phyloP scores from a whole-genome alignment of 2,329 filamentous ascomycete species.

The Fusarium cyanostomum region DNA sequence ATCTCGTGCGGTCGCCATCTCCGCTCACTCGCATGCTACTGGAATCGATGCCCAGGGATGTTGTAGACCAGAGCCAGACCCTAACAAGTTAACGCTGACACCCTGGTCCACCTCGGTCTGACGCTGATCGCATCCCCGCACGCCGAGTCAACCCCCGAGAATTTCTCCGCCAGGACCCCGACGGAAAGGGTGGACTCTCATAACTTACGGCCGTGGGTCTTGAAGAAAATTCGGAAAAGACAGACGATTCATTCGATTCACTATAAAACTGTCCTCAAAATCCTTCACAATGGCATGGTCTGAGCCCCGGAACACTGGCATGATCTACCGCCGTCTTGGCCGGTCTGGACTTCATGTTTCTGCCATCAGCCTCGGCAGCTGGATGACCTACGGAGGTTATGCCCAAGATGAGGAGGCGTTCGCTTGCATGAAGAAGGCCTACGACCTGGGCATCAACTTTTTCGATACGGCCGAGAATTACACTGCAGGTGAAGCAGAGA shows the following conservation, averaged over 20 bases:
- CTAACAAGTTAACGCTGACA: background rate
- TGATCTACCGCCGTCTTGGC: slow-evolving; percentile 55
- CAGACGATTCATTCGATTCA: background rate
- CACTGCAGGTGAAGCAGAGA: slow-evolving; percentile 68
- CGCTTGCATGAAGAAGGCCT: slow-evolving; percentile 69
- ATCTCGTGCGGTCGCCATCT: slow-evolving; percentile 40
- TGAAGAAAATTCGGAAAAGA: background rate
- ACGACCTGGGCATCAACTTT: slow-evolving; percentile 69
- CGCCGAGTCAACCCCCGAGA: slow-evolving; percentile 20
- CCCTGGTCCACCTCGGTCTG: slow-evolving; percentile 9
- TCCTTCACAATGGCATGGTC: slow-evolving; percentile 51
- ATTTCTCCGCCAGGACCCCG: slow-evolving; percentile 39
- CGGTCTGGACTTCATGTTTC: slow-evolving; percentile 73
- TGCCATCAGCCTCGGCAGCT: slow-evolving; percentile 70
- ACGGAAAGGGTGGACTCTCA: background rate
- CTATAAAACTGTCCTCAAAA: slow-evolving; percentile 7
- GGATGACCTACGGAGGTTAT: slow-evolving; percentile 74
- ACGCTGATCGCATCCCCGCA: slow-evolving; percentile 17
- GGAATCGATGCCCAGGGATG: slow-evolving; percentile 38
- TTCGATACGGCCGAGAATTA: slow-evolving; percentile 71
- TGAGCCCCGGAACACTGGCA: slow-evolving; percentile 56
- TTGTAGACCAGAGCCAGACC: slow-evolving; percentile 25
- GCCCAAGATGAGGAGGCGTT: slow-evolving; percentile 70
- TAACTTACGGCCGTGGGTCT: too few species aligned
- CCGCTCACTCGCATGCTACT: slow-evolving; percentile 42